A percentile compares a stretch with the other conserved stretches of the same genome.
Evolutionary conservation across 2,329 filamentous ascomycete genomes (phyloP).

Genomic region (Raffaelea ambrosiae): DNA sequence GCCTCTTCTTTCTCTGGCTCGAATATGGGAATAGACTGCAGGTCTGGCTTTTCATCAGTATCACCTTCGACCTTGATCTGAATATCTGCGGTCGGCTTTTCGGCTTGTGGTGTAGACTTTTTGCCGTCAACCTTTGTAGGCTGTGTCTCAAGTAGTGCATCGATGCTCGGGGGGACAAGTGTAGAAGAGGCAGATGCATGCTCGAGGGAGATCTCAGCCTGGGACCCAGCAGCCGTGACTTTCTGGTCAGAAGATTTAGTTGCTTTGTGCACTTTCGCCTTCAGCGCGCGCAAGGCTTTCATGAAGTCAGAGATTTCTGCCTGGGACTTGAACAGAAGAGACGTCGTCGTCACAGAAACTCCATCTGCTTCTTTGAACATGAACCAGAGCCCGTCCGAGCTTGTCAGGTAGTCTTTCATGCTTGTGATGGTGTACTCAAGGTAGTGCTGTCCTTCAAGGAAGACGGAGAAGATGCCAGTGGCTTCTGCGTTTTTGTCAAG

Average conservation of each 20-base stretch:
- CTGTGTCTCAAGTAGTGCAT: too few species aligned
- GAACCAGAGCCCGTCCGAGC: conserved; percentile 5
- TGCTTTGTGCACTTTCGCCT: background rate
- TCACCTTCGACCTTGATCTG: too few species aligned
- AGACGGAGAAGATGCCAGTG: conserved; percentile 6
- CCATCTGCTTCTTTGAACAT: conserved; percentile 13
- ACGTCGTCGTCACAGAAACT: conserved; percentile 8
- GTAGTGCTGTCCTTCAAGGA: conserved; percentile 9
- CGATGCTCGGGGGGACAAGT: too few species aligned
- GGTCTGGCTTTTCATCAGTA: too few species aligned
- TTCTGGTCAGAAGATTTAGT: background rate
- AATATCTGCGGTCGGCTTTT: too few species aligned
- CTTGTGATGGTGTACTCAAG: conserved; percentile 10
- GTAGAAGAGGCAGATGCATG: too few species aligned
- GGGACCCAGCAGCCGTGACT: too few species aligned
- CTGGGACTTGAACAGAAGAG: conserved; percentile 7
- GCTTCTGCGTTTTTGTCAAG: conserved; percentile 1
- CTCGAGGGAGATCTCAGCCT: too few species aligned
- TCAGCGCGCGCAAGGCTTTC: conserved; percentile 4
- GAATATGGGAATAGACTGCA: too few species aligned
- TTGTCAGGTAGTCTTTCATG: conserved; percentile 13
- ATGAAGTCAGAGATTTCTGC: conserved; percentile 9
- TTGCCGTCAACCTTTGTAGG: too few species aligned
- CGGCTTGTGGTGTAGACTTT: too few species aligned
- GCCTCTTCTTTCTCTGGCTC: too few species aligned